Evolutionary conservation across 495 filamentous ascomycete genomes (phyloP).

Genomic region (Friedmanniomyces simplex): DNA sequence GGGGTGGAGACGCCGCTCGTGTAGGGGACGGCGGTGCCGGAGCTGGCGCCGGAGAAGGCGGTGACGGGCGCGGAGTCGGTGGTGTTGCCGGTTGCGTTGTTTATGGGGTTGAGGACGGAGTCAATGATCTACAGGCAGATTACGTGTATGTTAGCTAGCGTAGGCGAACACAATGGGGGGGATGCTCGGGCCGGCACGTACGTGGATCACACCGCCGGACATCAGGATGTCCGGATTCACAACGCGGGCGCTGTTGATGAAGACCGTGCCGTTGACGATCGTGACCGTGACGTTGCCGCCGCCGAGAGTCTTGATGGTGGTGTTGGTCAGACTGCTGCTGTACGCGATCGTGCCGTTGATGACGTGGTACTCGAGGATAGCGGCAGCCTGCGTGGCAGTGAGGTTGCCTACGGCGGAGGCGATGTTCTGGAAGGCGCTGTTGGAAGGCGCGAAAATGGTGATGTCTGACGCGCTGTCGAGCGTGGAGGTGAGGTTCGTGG

Average conservation of each 20-base stretch:
- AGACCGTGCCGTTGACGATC: slow-evolving; percentile 39
- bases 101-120: slow-evolving; percentile 52
- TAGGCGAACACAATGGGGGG: too few relatives aligned
- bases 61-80: neutral
- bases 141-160: too few relatives aligned
- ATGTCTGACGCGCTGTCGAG: slow-evolving; percentile 39
- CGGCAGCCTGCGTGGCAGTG: slow-evolving; percentile 36
- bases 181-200: too few relatives aligned
- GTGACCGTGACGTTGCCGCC: slow-evolving; percentile 44
- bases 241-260: slow-evolving; percentile 47
- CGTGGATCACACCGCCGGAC: slow-evolving; percentile 56
- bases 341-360: slow-evolving; percentile 45
- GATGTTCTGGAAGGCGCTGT: slow-evolving; percentile 52
- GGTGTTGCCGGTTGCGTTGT: slow-evolving; percentile 4
- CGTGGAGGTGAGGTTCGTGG: slow-evolving; percentile 33
- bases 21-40: slow-evolving; percentile 26
- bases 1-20: slow-evolving; percentile 29
- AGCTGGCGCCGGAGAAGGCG: slow-evolving; percentile 29
- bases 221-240: slow-evolving; percentile 49
- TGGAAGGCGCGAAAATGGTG: slow-evolving; percentile 54
- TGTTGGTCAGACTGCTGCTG: slow-evolving; percentile 36
- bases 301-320: slow-evolving; percentile 35
- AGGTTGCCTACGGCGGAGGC: slow-evolving; percentile 42
- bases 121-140: slow-evolving; percentile 38
- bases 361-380: slow-evolving; percentile 49